Evolutionary conservation across 768 basidiomycete genomes (phyloP), one percentile per base, ranked within the genome.

Genomic region (Trametes sanguinea): DNA sequence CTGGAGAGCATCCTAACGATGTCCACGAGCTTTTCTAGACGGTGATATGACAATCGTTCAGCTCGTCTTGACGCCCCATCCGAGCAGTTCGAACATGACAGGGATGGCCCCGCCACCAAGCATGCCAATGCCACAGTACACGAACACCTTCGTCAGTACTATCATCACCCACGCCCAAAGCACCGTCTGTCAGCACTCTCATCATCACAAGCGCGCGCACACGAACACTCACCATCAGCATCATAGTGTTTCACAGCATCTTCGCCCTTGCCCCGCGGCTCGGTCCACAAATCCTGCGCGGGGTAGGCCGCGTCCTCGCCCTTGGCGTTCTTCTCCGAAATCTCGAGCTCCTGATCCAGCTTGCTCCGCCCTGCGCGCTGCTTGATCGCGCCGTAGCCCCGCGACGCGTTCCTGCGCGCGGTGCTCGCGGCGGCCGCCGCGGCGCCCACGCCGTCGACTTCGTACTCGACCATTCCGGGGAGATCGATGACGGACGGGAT

Each of bases 141-240:
- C 94, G 46, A 93, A 85, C 11, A 95, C 86, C 77, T 95, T 95
- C 30, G 94, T 95, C 63, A 95, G 74, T 7, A 95, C 93, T 94
- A 33, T 1, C 17, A 33, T 27, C 40, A 56, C 29, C 40, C 50
- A 44, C 48, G 22, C 62, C 29, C 54, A 37, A 11, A 11, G 35
- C 35, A 37, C 17, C 14, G 30, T 39, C 14, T 9, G 32, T 14
- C 54, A 30, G 33, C 53, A 55, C 60, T 51, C 52, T 40, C 52
- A 37, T 11, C 14, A 32, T 22, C 29, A 46, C 35, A 7, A 37
- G 35, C 35, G 8, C 29, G 33, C 35, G 62, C 33, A 70, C 7
- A 57, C 44, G 30, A 45, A 40, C n/a, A 77, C 85, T 64, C 58
- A 92, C 92, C 92, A 74, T 92, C 91, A 11, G 89, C 92, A 75